Conservation (phyloP, 2,329 filamentous ascomycete genomes). For the Immersiporthe knoxdaviesiana region DNA sequence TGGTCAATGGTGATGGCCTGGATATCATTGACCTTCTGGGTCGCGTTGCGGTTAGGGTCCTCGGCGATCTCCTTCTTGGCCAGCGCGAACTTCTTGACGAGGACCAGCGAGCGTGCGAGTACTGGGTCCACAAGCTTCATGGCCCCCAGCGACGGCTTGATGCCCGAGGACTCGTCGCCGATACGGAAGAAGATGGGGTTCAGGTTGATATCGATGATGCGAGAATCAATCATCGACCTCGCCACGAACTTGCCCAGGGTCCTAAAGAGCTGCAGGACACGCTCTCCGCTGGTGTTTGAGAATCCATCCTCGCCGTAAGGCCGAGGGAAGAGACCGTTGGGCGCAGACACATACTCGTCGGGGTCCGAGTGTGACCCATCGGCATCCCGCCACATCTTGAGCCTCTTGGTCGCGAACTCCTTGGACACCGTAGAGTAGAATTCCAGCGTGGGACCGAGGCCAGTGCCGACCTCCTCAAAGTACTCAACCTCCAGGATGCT, state of each 20-base stretch:
- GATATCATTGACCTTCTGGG: slow-evolving; percentile 72
- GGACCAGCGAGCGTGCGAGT: slow-evolving; percentile 80
- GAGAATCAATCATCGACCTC: slow-evolving; percentile 95
- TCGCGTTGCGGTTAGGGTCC: slow-evolving; percentile 64
- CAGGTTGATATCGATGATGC: slow-evolving; percentile 96
- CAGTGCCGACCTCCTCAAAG: slow-evolving; percentile 97
- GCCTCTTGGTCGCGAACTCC: slow-evolving; percentile 95
- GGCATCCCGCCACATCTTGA: slow-evolving; percentile 94
- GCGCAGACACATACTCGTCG: slow-evolving; percentile 83
- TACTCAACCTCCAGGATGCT: slow-evolving; percentile 98
- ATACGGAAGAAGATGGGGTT: slow-evolving; percentile 98
- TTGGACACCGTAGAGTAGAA: slow-evolving; percentile 98
- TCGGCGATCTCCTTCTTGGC: slow-evolving; percentile 82
- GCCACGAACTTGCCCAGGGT: slow-evolving; percentile 97
- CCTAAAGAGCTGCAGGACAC: slow-evolving; percentile 85
- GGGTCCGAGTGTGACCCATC: slow-evolving; percentile 64
- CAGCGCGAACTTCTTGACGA: slow-evolving; percentile 83
- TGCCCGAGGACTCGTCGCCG: slow-evolving; percentile 67
- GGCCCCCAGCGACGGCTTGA: slow-evolving; percentile 84
- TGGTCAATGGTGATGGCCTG: slow-evolving; percentile 74
- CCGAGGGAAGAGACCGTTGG: slow-evolving; percentile 85
- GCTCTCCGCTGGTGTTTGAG: slow-evolving; percentile 77
- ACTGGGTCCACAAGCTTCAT: slow-evolving; percentile 88
- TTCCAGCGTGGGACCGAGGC: slow-evolving; percentile 90
- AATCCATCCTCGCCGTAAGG: slow-evolving; percentile 83